Conservation (phyloP, 2,329 filamentous ascomycete species). For the Coniochaeta hoffmannii region DNA sequence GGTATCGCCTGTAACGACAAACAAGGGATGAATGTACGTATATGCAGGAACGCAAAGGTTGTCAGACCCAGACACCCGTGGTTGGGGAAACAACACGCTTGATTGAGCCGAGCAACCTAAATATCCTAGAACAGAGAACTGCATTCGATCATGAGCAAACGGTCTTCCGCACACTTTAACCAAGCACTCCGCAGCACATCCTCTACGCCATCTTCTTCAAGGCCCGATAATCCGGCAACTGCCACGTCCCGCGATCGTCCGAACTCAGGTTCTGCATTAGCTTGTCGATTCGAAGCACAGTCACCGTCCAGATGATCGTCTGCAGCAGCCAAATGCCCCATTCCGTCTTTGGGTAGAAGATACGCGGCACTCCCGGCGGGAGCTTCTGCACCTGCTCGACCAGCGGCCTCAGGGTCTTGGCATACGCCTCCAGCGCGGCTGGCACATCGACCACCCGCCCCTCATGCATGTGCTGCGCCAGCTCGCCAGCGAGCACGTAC, state of each 20-base stretch:
- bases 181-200: background rate
- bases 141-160: background rate
- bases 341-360: conserved; percentile 4
- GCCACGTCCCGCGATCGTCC: background rate
- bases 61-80: background rate
- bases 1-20: too few relatives aligned
- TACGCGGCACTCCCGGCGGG: background rate
- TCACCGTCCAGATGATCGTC: background rate
- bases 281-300: background rate
- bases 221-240: background rate
- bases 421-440: conserved; percentile 33
- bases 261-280: background rate
- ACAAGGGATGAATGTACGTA: background rate
- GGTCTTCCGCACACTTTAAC: background rate
- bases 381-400: conserved; percentile 3
- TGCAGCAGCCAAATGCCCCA: conserved; percentile 9
- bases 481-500: conserved; percentile 50
- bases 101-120: background rate
- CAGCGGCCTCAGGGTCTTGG: conserved; percentile 34
- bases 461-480: conserved; percentile 9
- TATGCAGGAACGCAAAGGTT: background rate
- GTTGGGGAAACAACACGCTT: background rate
- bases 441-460: conserved; percentile 17
- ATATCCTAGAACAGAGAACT: background rate
- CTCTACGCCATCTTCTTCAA: background rate